Percentiles rank a stretch among this genome's conserved stretches.
These are phyloP conservation scores for Capsicum rhomboideum DNA, from an alignment of 257 asterid species.

Conservation along the genomic window DNA sequence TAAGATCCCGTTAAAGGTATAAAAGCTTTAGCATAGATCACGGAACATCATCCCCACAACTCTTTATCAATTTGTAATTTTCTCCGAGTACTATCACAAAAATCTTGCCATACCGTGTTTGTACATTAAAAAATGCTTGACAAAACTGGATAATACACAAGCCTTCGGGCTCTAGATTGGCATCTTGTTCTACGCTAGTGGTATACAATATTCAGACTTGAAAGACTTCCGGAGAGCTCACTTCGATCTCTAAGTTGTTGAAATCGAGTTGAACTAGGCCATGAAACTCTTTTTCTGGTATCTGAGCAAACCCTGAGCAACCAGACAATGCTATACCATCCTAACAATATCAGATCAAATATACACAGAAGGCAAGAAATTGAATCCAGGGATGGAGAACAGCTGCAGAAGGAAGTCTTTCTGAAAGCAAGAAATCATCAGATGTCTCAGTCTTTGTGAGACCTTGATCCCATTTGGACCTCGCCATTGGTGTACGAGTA, in stretches of 20 bases:
- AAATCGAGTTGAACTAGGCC: not conserved
- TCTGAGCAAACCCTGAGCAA: not conserved
- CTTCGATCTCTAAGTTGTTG: slow-evolving; percentile 2
- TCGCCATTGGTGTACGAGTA: slow-evolving; percentile 15
- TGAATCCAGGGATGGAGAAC: not conserved
- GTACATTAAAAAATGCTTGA: slow-evolving; percentile 35
- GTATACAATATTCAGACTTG: slow-evolving; percentile 1
- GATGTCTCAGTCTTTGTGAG: not conserved
- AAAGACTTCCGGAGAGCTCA: not conserved
- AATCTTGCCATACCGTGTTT: slow-evolving; percentile 30
- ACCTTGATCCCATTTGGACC: not conserved
- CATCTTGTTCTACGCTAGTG: slow-evolving; percentile 3
- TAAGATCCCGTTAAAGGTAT: not conserved
- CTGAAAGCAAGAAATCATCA: not conserved
- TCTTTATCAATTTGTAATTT: not conserved
- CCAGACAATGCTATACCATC: not conserved
- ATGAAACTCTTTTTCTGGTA: not conserved
- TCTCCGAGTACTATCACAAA: slow-evolving; percentile 24
- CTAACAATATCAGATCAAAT: not conserved
- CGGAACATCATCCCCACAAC: not conserved
- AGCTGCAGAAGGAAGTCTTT: not conserved
- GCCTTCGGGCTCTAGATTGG: slow-evolving; percentile 18
- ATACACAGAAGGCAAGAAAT: not conserved
- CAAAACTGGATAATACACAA: slow-evolving; percentile 40
- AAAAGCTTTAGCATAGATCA: no score